Evolutionary conservation across 2,329 filamentous ascomycete species (phyloP).

Genomic region (Fusarium neocosmosporiellum): DNA sequence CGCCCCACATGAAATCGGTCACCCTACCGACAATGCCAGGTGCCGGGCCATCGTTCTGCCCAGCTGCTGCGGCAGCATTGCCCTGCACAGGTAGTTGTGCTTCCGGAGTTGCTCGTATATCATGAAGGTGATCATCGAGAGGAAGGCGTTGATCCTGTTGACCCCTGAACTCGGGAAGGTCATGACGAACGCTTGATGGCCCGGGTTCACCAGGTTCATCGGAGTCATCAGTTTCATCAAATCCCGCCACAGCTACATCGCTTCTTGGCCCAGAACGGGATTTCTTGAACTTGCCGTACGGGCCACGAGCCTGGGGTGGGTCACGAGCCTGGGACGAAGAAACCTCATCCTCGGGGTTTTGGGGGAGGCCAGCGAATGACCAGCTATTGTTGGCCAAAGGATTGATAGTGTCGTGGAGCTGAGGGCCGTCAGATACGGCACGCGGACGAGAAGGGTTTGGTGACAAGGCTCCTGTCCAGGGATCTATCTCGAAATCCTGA

Average conservation of each 20-base stretch:
- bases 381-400: slow-evolving; percentile 71
- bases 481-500: slow-evolving; percentile 7
- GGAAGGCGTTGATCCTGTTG: neutral
- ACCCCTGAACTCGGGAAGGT: neutral
- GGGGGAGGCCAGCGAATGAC: slow-evolving; percentile 62
- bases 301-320: neutral
- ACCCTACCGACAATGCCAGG: slow-evolving; percentile 50
- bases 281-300: neutral
- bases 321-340: neutral
- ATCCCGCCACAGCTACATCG: neutral
- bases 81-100: slow-evolving; percentile 15
- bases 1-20: slow-evolving; percentile 72
- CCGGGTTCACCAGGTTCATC: neutral
- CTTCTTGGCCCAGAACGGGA: slow-evolving; percentile 4
- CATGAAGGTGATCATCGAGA: slow-evolving; percentile 12
- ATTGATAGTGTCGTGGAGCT: slow-evolving; percentile 56
- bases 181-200: neutral
- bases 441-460: slow-evolving; percentile 56
- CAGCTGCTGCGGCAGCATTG: slow-evolving; percentile 18
- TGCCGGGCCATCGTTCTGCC: slow-evolving; percentile 22
- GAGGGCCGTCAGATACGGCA: slow-evolving; percentile 68
- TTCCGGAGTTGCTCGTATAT: neutral
- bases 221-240: neutral
- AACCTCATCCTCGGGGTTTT: slow-evolving; percentile 27
- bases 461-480: slow-evolving; percentile 17